Base-by-base conservation (phyloP, 2,329 filamentous ascomycete species). In the Aureobasidium sp. region DNA sequence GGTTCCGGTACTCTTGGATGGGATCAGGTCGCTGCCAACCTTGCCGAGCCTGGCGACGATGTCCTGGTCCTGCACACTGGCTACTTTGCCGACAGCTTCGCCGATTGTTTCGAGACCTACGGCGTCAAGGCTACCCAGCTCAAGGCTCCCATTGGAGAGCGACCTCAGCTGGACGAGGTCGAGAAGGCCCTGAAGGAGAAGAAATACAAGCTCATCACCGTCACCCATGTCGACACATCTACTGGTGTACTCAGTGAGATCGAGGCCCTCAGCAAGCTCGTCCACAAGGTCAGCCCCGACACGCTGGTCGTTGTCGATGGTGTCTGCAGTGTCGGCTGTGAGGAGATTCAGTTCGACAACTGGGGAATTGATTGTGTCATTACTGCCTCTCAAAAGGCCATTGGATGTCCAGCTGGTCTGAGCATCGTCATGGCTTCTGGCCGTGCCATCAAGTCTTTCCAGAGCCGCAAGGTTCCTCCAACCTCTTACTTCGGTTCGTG, bases 161-260 rank as follows among this genome's bases (percentile, higher is more conserved):
- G 91, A 61, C 93, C 93, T 50, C 89, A 95, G 72, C 84, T 96
- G 41, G 83, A 87, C 59, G 90, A 96, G 75, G 87, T 99, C 65
- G 93, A 97, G 79, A 84, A 88, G 76, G 91, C 92, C 3, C 80
- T 99, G 67, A 88, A 87, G 75, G 85, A 90, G 80, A 96, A 94
- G 81, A 86, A 89, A 71, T 97, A 96, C 83, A 97, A 97, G 83
- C 75, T 93, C 65, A 78, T 99, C 70, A 97, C 93, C 46, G 88
- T 97, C 67, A 99, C 94, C 12, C 94, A 99, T 75, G 93, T 97
- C 65, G 94, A 99, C 73, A 99, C 94, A 27, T 97, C 92, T 4
- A 99, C 94, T 41, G 94, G 94, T 68, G 94, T 99, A 29, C 80
- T 99, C 55, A 96, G 89, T 72, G 92, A 97, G 75, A 84, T 97